Percentiles rank a stretch among this genome's conserved stretches.
Conservation (phyloP, 2,329 filamentous ascomycete genomes). For the Penicillium paneum region DNA sequence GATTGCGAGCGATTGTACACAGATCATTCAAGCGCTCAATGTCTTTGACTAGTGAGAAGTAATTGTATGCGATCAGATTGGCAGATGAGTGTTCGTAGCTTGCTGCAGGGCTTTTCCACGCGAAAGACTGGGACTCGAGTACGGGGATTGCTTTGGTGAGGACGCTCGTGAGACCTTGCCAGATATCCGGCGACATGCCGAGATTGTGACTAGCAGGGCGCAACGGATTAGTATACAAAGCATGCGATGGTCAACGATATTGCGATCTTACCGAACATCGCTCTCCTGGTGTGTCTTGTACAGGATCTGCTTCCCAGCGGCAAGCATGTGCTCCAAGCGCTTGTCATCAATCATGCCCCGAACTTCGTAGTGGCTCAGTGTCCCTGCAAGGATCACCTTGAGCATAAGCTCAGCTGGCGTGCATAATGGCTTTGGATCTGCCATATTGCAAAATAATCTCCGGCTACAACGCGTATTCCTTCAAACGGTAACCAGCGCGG, state of each 20-base stretch:
- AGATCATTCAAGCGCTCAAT: slow-evolving; percentile 62
- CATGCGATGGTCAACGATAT: neutral
- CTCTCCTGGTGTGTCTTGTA: slow-evolving; percentile 57
- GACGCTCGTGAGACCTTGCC: slow-evolving; percentile 58
- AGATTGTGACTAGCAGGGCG: slow-evolving; percentile 49
- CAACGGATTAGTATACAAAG: slow-evolving; percentile 4
- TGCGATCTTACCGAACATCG: slow-evolving; percentile 48
- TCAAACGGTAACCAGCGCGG: neutral
- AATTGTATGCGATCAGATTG: slow-evolving; percentile 60
- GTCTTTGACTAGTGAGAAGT: slow-evolving; percentile 58
- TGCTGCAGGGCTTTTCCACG: slow-evolving; percentile 56
- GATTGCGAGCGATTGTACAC: slow-evolving; percentile 60
- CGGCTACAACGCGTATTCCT: neutral
- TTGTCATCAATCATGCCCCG: slow-evolving; percentile 59
- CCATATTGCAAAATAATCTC: slow-evolving; percentile 24
- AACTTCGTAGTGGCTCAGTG: slow-evolving; percentile 58
- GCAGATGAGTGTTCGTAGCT: slow-evolving; percentile 59
- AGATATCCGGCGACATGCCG: slow-evolving; percentile 56
- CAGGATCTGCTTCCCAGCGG: slow-evolving; percentile 59
- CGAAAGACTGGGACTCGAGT: slow-evolving; percentile 60
- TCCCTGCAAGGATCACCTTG: slow-evolving; percentile 48
- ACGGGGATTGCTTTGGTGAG: slow-evolving; percentile 60
- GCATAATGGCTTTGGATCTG: slow-evolving; percentile 39
- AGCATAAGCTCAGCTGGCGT: slow-evolving; percentile 49
- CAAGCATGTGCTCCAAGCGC: slow-evolving; percentile 56